These are phyloP conservation scores for Aphanomyces invadans DNA, from an alignment of 352 stramenopile species.

Conservation along the genomic window DNA sequence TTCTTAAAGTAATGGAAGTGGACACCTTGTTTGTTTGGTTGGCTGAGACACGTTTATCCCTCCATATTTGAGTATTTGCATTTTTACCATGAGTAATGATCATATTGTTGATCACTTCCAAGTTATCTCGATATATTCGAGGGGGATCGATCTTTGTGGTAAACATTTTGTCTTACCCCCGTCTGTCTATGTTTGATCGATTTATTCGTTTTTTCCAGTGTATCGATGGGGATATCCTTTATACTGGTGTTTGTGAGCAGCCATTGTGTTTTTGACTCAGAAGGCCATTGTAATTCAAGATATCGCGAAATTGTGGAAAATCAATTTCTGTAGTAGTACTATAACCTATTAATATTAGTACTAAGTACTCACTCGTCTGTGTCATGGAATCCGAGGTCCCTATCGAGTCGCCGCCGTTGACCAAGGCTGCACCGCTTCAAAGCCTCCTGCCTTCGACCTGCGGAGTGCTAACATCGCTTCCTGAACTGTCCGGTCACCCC, in stretches of 20 bases:
- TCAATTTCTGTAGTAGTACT: too few relatives aligned
- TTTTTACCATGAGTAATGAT: neutral
- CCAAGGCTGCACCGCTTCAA: constrained; percentile 5
- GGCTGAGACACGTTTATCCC: neutral
- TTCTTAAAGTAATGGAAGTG: neutral
- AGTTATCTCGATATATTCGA: neutral
- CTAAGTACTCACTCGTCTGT: too few relatives aligned
- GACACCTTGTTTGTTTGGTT: neutral
- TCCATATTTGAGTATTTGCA: neutral
- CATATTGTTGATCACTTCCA: neutral
- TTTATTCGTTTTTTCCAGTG: too few relatives aligned
- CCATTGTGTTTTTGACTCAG: too few relatives aligned
- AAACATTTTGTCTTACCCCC: neutral
- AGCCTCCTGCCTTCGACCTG: constrained; percentile 3
- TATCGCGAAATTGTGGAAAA: too few relatives aligned
- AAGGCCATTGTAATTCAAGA: too few relatives aligned
- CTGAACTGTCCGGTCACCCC: constrained; percentile 73
- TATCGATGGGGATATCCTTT: too few relatives aligned
- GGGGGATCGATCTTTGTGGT: neutral
- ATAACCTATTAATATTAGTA: too few relatives aligned
- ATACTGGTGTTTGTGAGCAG: too few relatives aligned
- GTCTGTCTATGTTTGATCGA: neutral
- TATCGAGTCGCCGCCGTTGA: neutral
- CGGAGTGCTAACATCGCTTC: constrained; percentile 40
- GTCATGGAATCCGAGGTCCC: neutral